Evolutionary conservation across 768 basidiomycete species (phyloP), one percentile per base, ranked within the genome.

Genomic region (Collybiopsis luxurians): DNA sequence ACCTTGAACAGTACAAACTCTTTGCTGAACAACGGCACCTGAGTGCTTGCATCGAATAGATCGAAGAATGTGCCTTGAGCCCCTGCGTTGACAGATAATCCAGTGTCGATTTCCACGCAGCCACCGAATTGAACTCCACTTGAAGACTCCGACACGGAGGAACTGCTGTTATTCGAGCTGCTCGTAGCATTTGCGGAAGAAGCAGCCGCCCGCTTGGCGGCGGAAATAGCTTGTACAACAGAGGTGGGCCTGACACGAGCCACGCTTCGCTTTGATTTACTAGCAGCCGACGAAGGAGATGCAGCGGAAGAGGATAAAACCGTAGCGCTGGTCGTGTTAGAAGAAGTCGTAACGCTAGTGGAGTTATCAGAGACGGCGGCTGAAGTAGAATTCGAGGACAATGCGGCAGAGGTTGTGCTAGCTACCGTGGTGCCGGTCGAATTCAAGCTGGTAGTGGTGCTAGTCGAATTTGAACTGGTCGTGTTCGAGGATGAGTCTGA

Each of bases 1-100:
- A 69, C 72, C 67, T 73, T 63, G 63, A 71, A 64, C 36, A 75
- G 54, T 24, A 70, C 63, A 38, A 71, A 73, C 27, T 70, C 61
- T 53, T 69, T 70, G 53, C 45, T 65, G 60, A 73, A 71, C 38
- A 75, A 63, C 7, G 66, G 53, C 6, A 67, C 57, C 48, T 60
- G 50, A 12, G 61, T 67, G 26, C 53, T 59, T 6, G 53, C 47
- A 36, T 69, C 59, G 63, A 74, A 73, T 12, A 74, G 56, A 13
- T 61, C 62, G 55, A 70, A 69, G 62, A 73, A 71, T 19, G 55
- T 53, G 17, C 61, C 71, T 23, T 67, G 56, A 17, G 71, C 71
- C n/a, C 73, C 72, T 12, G 61, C 67, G 34, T 66, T 71, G 45
- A 71, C 67, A 42, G 66, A 58, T 12, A 73, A 28, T 2, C 68